These are phyloP conservation scores for Cyclotella kingstonii DNA, from an alignment of 108 stramenopile species.

Conservation along the genomic window DNA sequence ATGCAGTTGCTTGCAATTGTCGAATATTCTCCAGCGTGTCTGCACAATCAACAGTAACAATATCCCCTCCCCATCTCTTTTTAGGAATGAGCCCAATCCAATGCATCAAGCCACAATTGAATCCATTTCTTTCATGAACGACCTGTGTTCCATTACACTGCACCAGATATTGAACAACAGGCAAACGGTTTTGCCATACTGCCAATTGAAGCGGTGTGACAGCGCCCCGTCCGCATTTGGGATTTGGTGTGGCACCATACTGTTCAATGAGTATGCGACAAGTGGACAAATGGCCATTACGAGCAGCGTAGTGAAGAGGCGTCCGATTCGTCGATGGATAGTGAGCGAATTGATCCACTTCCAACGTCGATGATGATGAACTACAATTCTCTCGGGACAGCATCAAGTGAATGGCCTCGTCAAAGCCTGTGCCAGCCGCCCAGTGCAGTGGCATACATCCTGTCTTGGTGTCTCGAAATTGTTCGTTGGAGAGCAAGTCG, in stretches of 20 bases:
- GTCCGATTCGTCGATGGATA: slow-evolving; percentile 56
- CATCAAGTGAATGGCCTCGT: slow-evolving; percentile 34
- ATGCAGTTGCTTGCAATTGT: background rate
- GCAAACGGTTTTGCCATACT: slow-evolving; percentile 80
- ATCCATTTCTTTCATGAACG: slow-evolving; percentile 61
- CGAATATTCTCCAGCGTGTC: background rate
- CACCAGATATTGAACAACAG: slow-evolving; percentile 59
- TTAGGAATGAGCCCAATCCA: slow-evolving; percentile 72
- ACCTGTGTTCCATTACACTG: slow-evolving; percentile 35
- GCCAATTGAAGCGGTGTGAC: slow-evolving; percentile 84
- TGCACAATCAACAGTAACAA: background rate
- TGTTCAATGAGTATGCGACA: slow-evolving; percentile 46
- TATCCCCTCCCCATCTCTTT: slow-evolving; percentile 35
- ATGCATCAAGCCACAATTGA: slow-evolving; percentile 75
- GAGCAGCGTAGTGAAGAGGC: slow-evolving; percentile 79
- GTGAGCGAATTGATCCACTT: slow-evolving; percentile 42
- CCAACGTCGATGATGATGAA: background rate
- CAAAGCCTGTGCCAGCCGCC: slow-evolving; percentile 66
- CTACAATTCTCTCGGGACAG: no score
- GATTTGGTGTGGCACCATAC: slow-evolving; percentile 43
- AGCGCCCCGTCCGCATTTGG: slow-evolving; percentile 53
- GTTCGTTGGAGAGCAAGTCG: slow-evolving; percentile 5
- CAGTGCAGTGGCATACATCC: slow-evolving; percentile 79
- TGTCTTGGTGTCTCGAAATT: slow-evolving; percentile 34
- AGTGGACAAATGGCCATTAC: slow-evolving; percentile 68